phyloP scores from a whole-genome alignment of 257 asterid genomes.

The Solanum pimpinellifolium region DNA sequence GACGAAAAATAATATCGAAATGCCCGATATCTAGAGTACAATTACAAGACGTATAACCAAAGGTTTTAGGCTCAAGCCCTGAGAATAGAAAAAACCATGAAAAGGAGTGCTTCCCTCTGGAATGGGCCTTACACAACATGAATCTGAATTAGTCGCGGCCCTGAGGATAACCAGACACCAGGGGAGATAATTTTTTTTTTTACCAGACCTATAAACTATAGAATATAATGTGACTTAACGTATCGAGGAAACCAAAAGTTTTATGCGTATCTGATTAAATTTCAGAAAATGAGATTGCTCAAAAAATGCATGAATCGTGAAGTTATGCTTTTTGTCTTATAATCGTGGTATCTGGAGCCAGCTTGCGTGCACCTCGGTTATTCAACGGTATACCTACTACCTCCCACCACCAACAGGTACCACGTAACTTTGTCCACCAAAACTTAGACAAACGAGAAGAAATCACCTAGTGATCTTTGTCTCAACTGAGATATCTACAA shows the following conservation, averaged over 20 bases:
- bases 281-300: not conserved
- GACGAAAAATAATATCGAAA: not conserved
- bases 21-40: not conserved
- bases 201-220: not conserved
- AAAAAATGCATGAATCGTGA: not conserved
- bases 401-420: rapidly evolving
- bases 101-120: not conserved
- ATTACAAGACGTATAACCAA: not conserved
- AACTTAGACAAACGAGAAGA: not conserved
- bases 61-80: not conserved
- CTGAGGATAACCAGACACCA: not conserved
- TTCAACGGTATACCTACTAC: not conserved
- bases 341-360: not conserved
- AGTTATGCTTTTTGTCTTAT: not conserved
- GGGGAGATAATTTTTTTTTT: not conserved
- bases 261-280: not conserved
- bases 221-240: not conserved
- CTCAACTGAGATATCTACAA: not conserved
- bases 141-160: not conserved
- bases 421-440: not conserved
- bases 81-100: not conserved
- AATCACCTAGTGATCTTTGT: not conserved
- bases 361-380: not conserved
- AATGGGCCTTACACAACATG: not conserved
- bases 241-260: not conserved